Evolutionary conservation across 2,329 filamentous ascomycete genomes (phyloP), one percentile per base, ranked within the genome.

Genomic region (Microdochium paspali): DNA sequence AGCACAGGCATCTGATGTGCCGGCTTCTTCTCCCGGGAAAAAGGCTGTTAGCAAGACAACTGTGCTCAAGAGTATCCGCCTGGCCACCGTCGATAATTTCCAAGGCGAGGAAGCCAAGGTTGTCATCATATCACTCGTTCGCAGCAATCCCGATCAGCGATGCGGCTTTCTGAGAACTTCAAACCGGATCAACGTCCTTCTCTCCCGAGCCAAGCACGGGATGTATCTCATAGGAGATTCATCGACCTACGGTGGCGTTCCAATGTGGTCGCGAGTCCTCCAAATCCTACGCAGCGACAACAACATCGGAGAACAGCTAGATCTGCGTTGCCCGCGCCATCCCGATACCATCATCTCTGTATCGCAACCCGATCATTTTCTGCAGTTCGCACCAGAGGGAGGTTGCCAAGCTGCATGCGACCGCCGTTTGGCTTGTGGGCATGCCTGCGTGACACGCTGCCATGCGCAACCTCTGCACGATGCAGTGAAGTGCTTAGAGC

Each of bases 71-170:
- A 67, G 66, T 1, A 59, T 85, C 2, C 66, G 77, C 4, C 61
- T 84, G 0, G 81, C 83, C 0, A 88, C 82, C 0, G 75, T 88
- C 0, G 83, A 87, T 59, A 90, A 89, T 52, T 90, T 87, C 47
- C 84, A 90, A 54, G 86, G 85, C 0, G 85, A 90, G 57, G 85
- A 90, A 56, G 81, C 80, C 2, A 82, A 86, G 46, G 67, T 90
- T 9, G 70, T 90, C 0, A 68, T 90, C 2, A 67, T 90, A 0
- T 86, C 82, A 0, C 66, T 90, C 0, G 84, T 88, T 0, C 75
- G 86, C 35, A 87, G 84, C 63, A 90, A 90, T 53, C 51, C 60
- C 0, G 55, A 73, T 7, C 66, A 64, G 9, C 76, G 72, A 5
- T 74, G 75, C 18, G 86, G 85, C 0, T 90, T 90, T 50, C 66